These are phyloP conservation scores for Entamoeba invadens DNA, from an alignment of 208 protist genomes.

Conservation along the genomic window DNA sequence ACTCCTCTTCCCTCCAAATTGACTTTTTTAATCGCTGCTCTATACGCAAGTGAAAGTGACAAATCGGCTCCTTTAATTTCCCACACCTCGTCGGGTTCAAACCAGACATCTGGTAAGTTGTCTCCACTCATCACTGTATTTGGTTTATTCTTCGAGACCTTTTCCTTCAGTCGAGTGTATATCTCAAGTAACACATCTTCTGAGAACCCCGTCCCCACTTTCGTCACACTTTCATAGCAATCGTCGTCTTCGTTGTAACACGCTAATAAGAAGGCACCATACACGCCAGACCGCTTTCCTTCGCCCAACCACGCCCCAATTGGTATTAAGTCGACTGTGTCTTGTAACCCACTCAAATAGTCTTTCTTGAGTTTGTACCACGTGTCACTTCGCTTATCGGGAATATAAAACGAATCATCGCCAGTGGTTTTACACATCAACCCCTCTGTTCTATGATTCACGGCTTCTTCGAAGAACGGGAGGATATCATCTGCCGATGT, in stretches of 20 bases:
- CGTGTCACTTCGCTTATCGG: constrained; percentile 72
- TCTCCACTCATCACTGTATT: neutral
- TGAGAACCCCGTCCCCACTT: constrained; percentile 84
- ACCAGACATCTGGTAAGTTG: neutral
- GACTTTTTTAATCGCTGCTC: constrained; percentile 60
- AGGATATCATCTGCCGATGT: constrained; percentile 71
- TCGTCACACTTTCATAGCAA: constrained; percentile 84
- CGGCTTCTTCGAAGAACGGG: constrained; percentile 71
- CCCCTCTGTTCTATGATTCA: constrained; percentile 63
- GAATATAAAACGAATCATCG: constrained; percentile 74
- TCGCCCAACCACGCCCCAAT: constrained; percentile 88
- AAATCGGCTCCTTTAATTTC: constrained; percentile 92
- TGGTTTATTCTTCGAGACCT: neutral
- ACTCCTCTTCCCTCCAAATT: constrained; percentile 66
- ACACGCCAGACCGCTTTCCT: constrained; percentile 84
- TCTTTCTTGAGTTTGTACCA: constrained; percentile 98
- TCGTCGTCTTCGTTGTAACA: constrained; percentile 84
- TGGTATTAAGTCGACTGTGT: constrained; percentile 92
- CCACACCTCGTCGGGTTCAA: constrained; percentile 64
- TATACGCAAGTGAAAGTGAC: constrained; percentile 81
- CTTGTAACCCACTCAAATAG: constrained; percentile 80
- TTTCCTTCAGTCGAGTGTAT: constrained; percentile 28
- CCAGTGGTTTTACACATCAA: constrained; percentile 93
- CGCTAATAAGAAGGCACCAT: constrained; percentile 86
- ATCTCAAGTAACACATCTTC: constrained; percentile 68